Evolutionary conservation across 2,329 filamentous ascomycete species (phyloP).

Genomic region (Cladophialophora psammophila): DNA sequence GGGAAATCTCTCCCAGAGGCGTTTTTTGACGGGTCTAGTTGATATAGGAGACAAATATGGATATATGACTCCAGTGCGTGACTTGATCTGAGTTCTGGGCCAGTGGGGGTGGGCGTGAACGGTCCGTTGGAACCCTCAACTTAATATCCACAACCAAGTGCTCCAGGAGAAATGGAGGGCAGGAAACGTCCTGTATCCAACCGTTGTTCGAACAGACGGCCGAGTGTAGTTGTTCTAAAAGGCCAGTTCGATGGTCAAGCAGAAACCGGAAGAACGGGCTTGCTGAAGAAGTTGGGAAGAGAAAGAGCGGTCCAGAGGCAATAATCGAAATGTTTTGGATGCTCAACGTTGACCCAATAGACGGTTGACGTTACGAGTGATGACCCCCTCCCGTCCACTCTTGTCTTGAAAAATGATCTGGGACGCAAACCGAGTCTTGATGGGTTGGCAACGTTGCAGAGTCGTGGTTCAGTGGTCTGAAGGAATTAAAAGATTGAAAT

Average conservation of each 20-base stretch:
- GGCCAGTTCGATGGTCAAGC: background rate
- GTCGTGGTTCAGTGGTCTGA: background rate
- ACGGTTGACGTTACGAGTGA: slow-evolving; percentile 2
- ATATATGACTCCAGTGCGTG: slow-evolving; percentile 2
- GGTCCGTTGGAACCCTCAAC: slow-evolving; percentile 8
- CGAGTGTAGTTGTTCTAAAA: background rate
- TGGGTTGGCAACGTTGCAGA: background rate
- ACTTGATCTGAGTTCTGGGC: slow-evolving; percentile 1
- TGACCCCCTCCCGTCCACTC: background rate
- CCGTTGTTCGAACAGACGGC: background rate
- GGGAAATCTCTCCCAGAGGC: background rate
- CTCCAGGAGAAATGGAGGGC: slow-evolving; percentile 1
- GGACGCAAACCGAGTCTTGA: background rate
- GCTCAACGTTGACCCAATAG: slow-evolving; percentile 6
- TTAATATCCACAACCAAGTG: slow-evolving; percentile 1
- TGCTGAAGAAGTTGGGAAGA: slow-evolving; percentile 3
- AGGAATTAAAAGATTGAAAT: background rate
- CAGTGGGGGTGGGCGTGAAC: slow-evolving; percentile 5
- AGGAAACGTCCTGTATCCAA: background rate
- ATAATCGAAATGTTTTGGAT: slow-evolving; percentile 2
- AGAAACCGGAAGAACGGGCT: slow-evolving; percentile 1
- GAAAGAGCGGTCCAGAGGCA: background rate
- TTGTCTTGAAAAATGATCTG: slow-evolving; percentile 3
- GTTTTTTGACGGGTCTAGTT: background rate
- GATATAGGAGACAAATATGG: slow-evolving; percentile 1